These are phyloP conservation scores for Canna indica DNA, from an alignment of 176 grass and related monocot genomes.

Conservation along the genomic window DNA sequence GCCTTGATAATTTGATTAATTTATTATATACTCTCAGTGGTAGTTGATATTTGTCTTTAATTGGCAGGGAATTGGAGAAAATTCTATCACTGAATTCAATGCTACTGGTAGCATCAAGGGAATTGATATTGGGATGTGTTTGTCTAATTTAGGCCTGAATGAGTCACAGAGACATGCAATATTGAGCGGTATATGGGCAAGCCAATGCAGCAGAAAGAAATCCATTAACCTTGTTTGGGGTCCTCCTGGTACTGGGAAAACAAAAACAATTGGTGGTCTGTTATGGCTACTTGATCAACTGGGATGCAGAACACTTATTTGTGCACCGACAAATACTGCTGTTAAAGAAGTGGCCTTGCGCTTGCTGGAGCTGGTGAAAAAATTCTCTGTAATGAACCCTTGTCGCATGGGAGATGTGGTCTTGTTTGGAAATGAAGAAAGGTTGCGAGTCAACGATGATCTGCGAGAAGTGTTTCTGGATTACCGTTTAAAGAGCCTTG, in stretches of 20 bases:
- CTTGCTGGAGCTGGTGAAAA: slow-evolving; percentile 37
- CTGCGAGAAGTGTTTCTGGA: slow-evolving; percentile 56
- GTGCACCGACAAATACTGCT: slow-evolving; percentile 78
- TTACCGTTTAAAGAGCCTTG: slow-evolving; percentile 43
- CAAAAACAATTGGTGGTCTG: slow-evolving; percentile 58
- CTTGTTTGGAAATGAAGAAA: slow-evolving; percentile 76
- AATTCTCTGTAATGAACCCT: slow-evolving; percentile 12
- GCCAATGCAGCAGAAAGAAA: slow-evolving; percentile 31
- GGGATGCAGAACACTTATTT: slow-evolving; percentile 53
- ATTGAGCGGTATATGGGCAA: slow-evolving; percentile 39
- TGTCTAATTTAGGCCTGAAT: slow-evolving; percentile 47
- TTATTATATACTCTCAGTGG: background rate
- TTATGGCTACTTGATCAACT: slow-evolving; percentile 44
- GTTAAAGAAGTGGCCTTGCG: slow-evolving; percentile 57
- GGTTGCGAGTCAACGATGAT: slow-evolving; percentile 41
- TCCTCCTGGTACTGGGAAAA: slow-evolving; percentile 82
- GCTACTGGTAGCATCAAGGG: background rate
- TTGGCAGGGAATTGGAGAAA: background rate
- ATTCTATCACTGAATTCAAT: too few relatives aligned
- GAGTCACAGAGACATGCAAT: slow-evolving; percentile 46
- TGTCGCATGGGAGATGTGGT: slow-evolving; percentile 55
- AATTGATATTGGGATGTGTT: slow-evolving; percentile 30
- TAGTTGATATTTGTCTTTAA: background rate
- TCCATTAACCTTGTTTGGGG: slow-evolving; percentile 66
- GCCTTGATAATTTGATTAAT: background rate